A percentile compares a stretch with the other conserved stretches of the same genome.
Evolutionary conservation across 106 monocot genomes (phyloP).

Genomic region (Apostasia ramifera): DNA sequence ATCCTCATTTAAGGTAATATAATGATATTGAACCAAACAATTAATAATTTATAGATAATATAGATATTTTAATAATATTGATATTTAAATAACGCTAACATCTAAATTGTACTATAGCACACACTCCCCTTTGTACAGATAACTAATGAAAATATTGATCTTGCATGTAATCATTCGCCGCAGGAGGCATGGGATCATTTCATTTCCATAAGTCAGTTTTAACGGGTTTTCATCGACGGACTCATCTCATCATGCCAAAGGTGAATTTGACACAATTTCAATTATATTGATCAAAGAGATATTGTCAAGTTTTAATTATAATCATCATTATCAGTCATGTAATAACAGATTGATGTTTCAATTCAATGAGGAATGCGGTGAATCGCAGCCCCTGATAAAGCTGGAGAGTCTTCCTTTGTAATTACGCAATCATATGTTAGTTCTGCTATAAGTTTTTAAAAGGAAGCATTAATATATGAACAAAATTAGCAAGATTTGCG

Average conservation of each 20-base stretch:
- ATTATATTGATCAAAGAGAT: background rate
- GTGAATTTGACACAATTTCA: background rate
- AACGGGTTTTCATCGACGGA: background rate
- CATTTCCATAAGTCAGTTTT: constrained; percentile 26
- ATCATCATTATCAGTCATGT: background rate
- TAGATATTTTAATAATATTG: no score
- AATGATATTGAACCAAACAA: no score
- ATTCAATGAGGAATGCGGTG: background rate
- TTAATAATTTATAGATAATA: no score
- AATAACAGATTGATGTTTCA: background rate
- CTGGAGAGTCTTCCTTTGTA: no score
- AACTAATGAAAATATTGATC: background rate
- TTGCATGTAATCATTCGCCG: background rate
- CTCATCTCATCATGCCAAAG: background rate
- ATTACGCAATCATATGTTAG: no score
- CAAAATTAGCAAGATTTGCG: no score
- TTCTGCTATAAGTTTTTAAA: no score
- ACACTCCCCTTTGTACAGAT: background rate
- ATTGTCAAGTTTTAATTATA: background rate
- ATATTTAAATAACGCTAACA: background rate
- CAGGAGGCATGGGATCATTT: constrained; percentile 74
- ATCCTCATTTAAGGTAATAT: no score
- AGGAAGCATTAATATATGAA: no score
- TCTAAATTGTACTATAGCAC: background rate
- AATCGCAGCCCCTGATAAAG: no score